Conservation (phyloP, 768 basidiomycete species). For the Rhizopogon roseolus region DNA sequence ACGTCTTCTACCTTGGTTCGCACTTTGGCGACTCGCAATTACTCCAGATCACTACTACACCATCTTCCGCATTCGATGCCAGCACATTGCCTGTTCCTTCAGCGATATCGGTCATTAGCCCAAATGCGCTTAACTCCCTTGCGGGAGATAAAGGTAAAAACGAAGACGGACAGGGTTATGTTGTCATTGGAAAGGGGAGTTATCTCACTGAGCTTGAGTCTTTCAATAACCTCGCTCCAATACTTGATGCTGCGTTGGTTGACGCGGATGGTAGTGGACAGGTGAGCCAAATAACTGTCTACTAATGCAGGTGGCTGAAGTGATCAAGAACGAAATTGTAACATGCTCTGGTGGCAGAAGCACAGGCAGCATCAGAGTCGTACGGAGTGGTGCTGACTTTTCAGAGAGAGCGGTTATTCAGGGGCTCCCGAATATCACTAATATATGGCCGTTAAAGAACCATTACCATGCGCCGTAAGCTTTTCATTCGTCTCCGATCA, state of each 20-base stretch:
- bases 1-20: slow-evolving; percentile 74
- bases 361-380: slow-evolving; percentile 69
- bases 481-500: neutral
- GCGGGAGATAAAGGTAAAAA: slow-evolving; percentile 33
- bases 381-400: slow-evolving; percentile 82
- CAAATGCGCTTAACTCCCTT: slow-evolving; percentile 25
- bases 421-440: slow-evolving; percentile 51
- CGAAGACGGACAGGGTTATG: slow-evolving; percentile 31
- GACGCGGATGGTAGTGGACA: slow-evolving; percentile 70
- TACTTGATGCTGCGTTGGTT: slow-evolving; percentile 73
- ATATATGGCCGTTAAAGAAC: slow-evolving; percentile 57
- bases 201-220: slow-evolving; percentile 58
- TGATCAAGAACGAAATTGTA: slow-evolving; percentile 64
- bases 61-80: slow-evolving; percentile 33
- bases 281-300: slow-evolving; percentile 31
- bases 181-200: slow-evolving; percentile 50
- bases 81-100: slow-evolving; percentile 50
- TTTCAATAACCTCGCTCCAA: slow-evolving; percentile 78
- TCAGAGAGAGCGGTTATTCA: slow-evolving; percentile 55
- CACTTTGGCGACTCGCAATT: slow-evolving; percentile 80
- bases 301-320: neutral
- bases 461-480: slow-evolving; percentile 47
- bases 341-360: slow-evolving; percentile 82
- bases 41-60: slow-evolving; percentile 47
- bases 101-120: slow-evolving; percentile 38